A percentile compares a stretch with the other conserved stretches of the same genome.
Evolutionary conservation across 2,329 filamentous ascomycete genomes (phyloP).

Genomic region (Penicillium nordicum): DNA sequence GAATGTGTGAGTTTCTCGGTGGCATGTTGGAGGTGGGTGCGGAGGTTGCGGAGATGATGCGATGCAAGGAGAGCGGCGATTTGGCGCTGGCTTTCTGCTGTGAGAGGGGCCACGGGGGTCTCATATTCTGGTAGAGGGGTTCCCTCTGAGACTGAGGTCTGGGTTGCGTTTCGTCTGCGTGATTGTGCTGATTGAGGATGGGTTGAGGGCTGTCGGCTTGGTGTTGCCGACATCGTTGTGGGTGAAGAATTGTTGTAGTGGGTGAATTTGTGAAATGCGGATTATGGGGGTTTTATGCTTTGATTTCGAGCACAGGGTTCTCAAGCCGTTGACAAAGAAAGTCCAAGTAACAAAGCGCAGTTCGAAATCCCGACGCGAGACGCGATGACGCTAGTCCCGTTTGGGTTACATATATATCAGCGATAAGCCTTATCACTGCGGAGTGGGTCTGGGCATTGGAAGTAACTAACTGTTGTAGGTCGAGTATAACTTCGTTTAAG

Average conservation of each 20-base stretch:
- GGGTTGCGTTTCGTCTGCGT: conserved; percentile 4
- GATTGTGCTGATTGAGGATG: conserved; percentile 13
- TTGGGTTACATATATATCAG: conserved; percentile 29
- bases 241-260: not conserved
- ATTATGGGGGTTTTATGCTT: not conserved
- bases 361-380: conserved; percentile 24
- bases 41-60: conserved; percentile 44
- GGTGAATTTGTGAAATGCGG: not conserved
- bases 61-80: conserved; percentile 46
- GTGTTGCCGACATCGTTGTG: conserved; percentile 14
- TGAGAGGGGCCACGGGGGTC: conserved; percentile 52
- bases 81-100: conserved; percentile 43
- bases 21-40: conserved; percentile 48
- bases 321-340: conserved; percentile 2
- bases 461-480: no score
- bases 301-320: not conserved
- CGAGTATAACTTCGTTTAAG: not conserved
- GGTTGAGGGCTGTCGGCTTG: conserved; percentile 12
- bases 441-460: not conserved
- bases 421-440: conserved; percentile 17
- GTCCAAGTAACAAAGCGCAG: conserved; percentile 11
- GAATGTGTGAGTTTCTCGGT: conserved; percentile 47
- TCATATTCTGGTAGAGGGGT: conserved; percentile 51
- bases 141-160: not conserved
- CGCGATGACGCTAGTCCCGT: conserved; percentile 32